A percentile compares a stretch with the other conserved stretches of the same genome.
Conservation (phyloP, 345 rosid species). For the Balakata baccata region DNA sequence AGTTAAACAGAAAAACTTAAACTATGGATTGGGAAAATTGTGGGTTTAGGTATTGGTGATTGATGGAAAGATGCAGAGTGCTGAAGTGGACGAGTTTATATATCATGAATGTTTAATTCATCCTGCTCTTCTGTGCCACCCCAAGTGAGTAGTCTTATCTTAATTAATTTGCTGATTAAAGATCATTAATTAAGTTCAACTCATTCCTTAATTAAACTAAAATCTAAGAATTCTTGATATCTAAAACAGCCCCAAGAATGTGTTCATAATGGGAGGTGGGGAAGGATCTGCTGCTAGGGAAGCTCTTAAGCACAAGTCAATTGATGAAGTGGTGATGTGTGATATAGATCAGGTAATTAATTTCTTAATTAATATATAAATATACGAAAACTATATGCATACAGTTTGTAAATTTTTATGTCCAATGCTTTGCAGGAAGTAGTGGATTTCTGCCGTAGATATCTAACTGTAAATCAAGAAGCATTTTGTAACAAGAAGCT, state of each 20-base stretch:
- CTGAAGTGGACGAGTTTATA: constrained; percentile 87
- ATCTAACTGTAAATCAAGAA: constrained; percentile 65
- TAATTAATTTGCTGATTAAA: too few species aligned
- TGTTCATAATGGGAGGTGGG: constrained; percentile 97
- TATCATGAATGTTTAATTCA: constrained; percentile 94
- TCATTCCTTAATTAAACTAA: too few species aligned
- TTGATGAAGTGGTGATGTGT: constrained; percentile 89
- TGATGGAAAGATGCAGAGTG: constrained; percentile 98
- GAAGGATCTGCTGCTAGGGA: constrained; percentile 99
- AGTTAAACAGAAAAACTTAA: not conserved
- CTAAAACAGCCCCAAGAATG: constrained; percentile 52
- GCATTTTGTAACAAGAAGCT: constrained; percentile 78
- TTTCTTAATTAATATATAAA: too few species aligned
- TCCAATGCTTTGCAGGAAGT: constrained; percentile 60
- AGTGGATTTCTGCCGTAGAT: constrained; percentile 71
- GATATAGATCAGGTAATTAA: constrained; percentile 79
- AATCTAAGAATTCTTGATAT: not conserved
- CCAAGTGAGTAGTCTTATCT: constrained; percentile 59
- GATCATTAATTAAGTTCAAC: too few species aligned
- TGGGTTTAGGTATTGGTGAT: constrained; percentile 67
- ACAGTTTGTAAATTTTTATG: not conserved
- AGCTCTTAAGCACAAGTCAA: constrained; percentile 61
- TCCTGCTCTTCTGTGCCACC: constrained; percentile 73
- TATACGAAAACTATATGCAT: not conserved
- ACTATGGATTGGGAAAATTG: constrained; percentile 3